These are phyloP conservation scores for Lolium perenne DNA, from an alignment of 176 grass and related monocot species.

Conservation along the genomic window DNA sequence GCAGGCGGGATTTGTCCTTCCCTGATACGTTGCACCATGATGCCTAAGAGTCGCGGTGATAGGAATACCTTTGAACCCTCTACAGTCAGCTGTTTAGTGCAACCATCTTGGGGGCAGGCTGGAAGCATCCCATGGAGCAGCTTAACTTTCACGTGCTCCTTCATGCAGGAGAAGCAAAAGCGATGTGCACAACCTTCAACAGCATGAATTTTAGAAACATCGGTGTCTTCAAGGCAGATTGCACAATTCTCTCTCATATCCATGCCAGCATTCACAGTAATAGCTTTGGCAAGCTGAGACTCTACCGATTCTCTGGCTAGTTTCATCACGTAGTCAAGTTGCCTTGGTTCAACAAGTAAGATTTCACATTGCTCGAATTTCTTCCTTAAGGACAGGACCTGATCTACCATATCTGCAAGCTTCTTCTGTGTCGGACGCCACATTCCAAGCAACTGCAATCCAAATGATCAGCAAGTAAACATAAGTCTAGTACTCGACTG, in stretches of 20 bases:
- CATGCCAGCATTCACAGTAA: slow-evolving; percentile 24
- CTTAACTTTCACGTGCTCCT: slow-evolving; percentile 75
- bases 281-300: slow-evolving; percentile 57
- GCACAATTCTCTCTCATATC: slow-evolving; percentile 68
- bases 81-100: slow-evolving; percentile 61
- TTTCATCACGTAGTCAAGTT: slow-evolving; percentile 55
- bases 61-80: slow-evolving; percentile 65
- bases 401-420: slow-evolving; percentile 51
- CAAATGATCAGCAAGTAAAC: slow-evolving; percentile 15
- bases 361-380: slow-evolving; percentile 67
- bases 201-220: slow-evolving; percentile 66
- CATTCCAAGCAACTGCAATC: slow-evolving; percentile 64
- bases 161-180: slow-evolving; percentile 88
- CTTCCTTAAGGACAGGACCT: slow-evolving; percentile 43
- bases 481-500: neutral
- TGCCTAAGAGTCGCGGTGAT: slow-evolving; percentile 47
- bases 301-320: slow-evolving; percentile 70
- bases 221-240: slow-evolving; percentile 74
- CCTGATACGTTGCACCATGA: slow-evolving; percentile 73
- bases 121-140: slow-evolving; percentile 67
- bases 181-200: slow-evolving; percentile 66
- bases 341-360: slow-evolving; percentile 37
- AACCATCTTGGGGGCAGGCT: slow-evolving; percentile 72
- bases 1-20: slow-evolving; percentile 67
- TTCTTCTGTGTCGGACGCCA: slow-evolving; percentile 47